These are phyloP conservation scores for Colletotrichum spaethianum DNA, from an alignment of 2,329 filamentous ascomycete genomes.

Conservation along the genomic window DNA sequence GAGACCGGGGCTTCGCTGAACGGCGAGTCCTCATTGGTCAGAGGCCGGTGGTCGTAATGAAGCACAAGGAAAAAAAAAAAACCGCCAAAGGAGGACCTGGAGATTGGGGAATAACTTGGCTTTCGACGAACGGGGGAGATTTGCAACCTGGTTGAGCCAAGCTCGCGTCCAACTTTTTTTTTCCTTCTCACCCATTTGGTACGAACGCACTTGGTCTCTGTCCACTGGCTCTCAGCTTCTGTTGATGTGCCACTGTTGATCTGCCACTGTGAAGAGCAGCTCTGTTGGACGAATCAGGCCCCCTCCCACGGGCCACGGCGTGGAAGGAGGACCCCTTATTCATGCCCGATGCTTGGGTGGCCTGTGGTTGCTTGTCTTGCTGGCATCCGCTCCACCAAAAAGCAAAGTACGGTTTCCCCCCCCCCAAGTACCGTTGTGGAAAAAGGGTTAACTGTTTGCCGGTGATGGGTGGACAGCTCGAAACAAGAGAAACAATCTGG, in stretches of 20 bases:
- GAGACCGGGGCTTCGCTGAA: slow-evolving; percentile 21
- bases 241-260: not conserved
- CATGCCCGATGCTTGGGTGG: slow-evolving; percentile 10
- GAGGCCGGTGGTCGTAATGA: slow-evolving; percentile 35
- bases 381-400: slow-evolving; percentile 28
- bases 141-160: not conserved
- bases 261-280: not conserved
- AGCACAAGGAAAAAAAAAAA: slow-evolving; percentile 40
- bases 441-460: slow-evolving; percentile 6
- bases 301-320: not conserved
- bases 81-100: slow-evolving; percentile 38
- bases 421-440: not conserved
- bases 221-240: not conserved
- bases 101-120: slow-evolving; percentile 34
- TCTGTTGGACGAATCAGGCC: not conserved
- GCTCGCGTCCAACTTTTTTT: not conserved
- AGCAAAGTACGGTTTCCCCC: not conserved
- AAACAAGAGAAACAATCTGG: slow-evolving; percentile 28
- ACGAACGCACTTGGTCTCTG: not conserved
- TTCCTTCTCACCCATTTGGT: not conserved
- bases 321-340: slow-evolving; percentile 15
- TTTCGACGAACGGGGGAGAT: slow-evolving; percentile 23
- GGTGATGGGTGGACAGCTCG: not conserved
- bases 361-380: not conserved
- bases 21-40: slow-evolving; percentile 8